Evolutionary conservation across 2,329 filamentous ascomycete species (phyloP).

Genomic region (Trichoderma breve): DNA sequence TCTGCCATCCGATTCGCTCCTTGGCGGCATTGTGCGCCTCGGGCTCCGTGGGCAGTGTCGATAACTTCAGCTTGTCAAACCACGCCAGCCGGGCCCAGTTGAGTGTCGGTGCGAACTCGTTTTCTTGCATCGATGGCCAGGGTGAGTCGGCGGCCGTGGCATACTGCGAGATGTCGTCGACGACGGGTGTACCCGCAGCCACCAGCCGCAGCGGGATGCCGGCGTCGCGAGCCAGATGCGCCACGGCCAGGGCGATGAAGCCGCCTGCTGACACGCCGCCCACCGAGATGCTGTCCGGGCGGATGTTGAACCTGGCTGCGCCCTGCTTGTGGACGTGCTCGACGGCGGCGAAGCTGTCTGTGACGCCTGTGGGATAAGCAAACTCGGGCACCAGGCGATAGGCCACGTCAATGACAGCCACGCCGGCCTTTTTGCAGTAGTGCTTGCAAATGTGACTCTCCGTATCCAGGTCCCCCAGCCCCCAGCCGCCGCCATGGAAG

Average conservation of each 20-base stretch:
- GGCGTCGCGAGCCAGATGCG: constrained; percentile 42
- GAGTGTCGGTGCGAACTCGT: constrained; percentile 42
- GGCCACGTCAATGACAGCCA: constrained; percentile 49
- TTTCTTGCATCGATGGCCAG: constrained; percentile 41
- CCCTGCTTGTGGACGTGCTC: constrained; percentile 39
- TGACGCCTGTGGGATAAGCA: constrained; percentile 46
- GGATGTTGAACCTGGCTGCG: constrained; percentile 38
- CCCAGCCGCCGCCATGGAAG: constrained; percentile 51
- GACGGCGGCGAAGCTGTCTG: constrained; percentile 49
- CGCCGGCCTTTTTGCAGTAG: constrained; percentile 42
- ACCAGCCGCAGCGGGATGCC: constrained; percentile 39
- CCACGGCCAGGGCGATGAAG: constrained; percentile 38
- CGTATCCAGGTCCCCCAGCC: constrained; percentile 48
- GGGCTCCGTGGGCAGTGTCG: constrained; percentile 25
- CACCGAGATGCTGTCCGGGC: constrained; percentile 39
- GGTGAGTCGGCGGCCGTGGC: constrained; percentile 37
- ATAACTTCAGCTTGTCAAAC: constrained; percentile 38
- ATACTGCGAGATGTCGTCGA: constrained; percentile 41
- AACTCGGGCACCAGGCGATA: constrained; percentile 52
- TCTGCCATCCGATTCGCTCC: constrained; percentile 27
- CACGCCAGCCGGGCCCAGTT: constrained; percentile 44
- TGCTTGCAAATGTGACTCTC: constrained; percentile 50
- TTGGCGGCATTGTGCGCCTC: constrained; percentile 21
- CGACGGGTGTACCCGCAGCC: constrained; percentile 40
- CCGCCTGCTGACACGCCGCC: constrained; percentile 48